A percentile compares a stretch with the other conserved stretches of the same genome.
Conservation (phyloP, 805 yeast genomes). For the Teunomyces lycoperdinae region DNA sequence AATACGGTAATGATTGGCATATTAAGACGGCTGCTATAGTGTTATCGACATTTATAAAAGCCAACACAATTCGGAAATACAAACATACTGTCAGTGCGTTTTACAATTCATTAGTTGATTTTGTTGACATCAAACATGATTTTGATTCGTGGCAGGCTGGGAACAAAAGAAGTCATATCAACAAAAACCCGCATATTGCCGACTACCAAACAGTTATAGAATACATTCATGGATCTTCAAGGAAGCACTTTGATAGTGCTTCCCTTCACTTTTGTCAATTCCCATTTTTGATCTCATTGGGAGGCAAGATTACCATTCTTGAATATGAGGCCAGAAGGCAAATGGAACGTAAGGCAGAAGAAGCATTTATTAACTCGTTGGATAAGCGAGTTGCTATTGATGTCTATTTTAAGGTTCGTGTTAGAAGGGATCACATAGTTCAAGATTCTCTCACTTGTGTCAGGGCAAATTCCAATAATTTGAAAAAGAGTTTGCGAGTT, state of each 20-base stretch:
- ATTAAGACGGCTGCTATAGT: conserved; percentile 62
- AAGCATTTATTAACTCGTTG: conserved; percentile 76
- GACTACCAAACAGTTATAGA: conserved; percentile 44
- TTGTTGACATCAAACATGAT: conserved; percentile 70
- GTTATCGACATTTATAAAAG: conserved; percentile 52
- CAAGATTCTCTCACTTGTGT: conserved; percentile 72
- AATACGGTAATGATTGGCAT: conserved; percentile 83
- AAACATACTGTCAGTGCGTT: conserved; percentile 43
- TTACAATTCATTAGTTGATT: conserved; percentile 82
- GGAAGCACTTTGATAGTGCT: conserved; percentile 16
- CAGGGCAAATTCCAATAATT: conserved; percentile 52
- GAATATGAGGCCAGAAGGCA: conserved; percentile 77
- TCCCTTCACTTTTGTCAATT: conserved; percentile 71
- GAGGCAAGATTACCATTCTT: conserved; percentile 74
- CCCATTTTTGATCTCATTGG: conserved; percentile 79
- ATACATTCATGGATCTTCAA: conserved; percentile 44
- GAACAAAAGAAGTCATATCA: conserved; percentile 15
- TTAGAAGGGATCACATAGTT: conserved; percentile 65
- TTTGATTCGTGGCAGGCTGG: conserved; percentile 78
- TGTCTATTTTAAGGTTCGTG: conserved; percentile 64
- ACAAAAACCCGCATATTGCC: conserved; percentile 11
- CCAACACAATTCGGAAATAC: conserved; percentile 41
- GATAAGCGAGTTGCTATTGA: conserved; percentile 60
- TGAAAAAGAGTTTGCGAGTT: conserved; percentile 72
- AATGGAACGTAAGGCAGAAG: conserved; percentile 87